Evolutionary conservation across 495 filamentous ascomycete species (phyloP), one percentile per base, ranked within the genome.

Genomic region (Lasiosphaeria hispida): DNA sequence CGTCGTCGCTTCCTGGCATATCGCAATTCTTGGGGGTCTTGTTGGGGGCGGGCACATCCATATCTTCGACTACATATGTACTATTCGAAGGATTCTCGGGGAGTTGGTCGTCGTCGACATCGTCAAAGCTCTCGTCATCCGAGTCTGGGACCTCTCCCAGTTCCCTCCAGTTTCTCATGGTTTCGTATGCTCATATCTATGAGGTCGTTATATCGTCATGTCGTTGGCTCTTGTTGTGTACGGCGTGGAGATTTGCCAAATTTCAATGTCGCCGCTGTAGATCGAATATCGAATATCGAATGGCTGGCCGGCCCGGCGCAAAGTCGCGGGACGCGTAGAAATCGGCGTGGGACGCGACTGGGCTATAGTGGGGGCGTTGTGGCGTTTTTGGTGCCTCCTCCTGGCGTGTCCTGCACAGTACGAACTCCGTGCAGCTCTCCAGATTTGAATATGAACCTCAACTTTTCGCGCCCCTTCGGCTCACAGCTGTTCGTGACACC

Each of bases 101-200:
- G 42, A 44, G 13, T n/a, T 60, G 53, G 15, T 49, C 53, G 39
- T 62, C 37, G 39, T 77, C 72, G 44, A 65, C 59, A 45, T 72
- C 73, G 53, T 80, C 79, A 61, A 72, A 72, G 34, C 58, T 65
- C 44, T 76, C 80, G 58, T 83, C 80, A 63, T 84, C 80, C 71
- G 81, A 83, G 64, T 81, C 81, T 59, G 80, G 79, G 50, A 84
- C 79, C 68, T 77, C 79, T 63, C 81, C 80, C 67, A 76, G 70
- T 73, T 80, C 76, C 74, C 77, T 82, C 81, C 81, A 84, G 64
- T 71, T 73, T 62, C 67, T 79, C 81, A 83, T 83, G 62, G 58
- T 56, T 50, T 61, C 59, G 38, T 47, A 42, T 59, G 30, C 35
- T 59, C 63, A 74, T 73, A 41, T 66, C 65, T 60, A 48, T 15